Base-by-base conservation (phyloP, 2,329 filamentous ascomycete species). In the Ampelomyces quisqualis region DNA sequence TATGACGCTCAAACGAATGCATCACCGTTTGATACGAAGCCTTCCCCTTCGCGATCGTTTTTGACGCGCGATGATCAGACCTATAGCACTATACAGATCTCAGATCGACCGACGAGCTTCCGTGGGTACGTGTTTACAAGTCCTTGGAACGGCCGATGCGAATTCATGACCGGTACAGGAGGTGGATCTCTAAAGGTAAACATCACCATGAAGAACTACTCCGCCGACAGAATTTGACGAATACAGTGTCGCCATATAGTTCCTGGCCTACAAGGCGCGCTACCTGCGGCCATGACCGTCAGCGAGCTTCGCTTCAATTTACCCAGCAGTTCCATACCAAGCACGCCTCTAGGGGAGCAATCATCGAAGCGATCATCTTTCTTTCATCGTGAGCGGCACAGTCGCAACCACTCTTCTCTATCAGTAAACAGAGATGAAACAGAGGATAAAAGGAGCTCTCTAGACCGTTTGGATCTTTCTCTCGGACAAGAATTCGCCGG, bases 221-320 rank as follows among this genome's bases (percentile, higher is more conserved):
- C n/a, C 6, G 8, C 11, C 26, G 9, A 6, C 8, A 10, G 7
- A 34, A 23, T 11, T 42, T 55, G 45, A 63, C 36, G 3, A 6
- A 21, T 10, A 15, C 18, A 70, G 64, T 90, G 86, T 68, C 82
- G 82, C 40, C 88, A 94, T 65, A 71, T 79, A n/a, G 73, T 90
- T 2, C 76, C 79, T 19, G 72, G 74, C 38, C 60, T 58, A 41
- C 60, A 69, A 55, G 57, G 57, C 36, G 60, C 58, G 19, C 42
- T 58, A 27, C 63, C 57, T 51, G 31, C 55, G 57, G 40, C 73
- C 45, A 57, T 75, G 56, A 72, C 77, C 1, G 80, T 95, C 18
- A 94, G 88, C 65, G 91, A 96, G 67, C 73, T 97, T 44, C 82
- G 90, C 13, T 96, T 95, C 75, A 95, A 95, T 63, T 78, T 95